Base-by-base conservation (phyloP, 2,329 filamentous ascomycete genomes). In the Fusarium liriodendri region DNA sequence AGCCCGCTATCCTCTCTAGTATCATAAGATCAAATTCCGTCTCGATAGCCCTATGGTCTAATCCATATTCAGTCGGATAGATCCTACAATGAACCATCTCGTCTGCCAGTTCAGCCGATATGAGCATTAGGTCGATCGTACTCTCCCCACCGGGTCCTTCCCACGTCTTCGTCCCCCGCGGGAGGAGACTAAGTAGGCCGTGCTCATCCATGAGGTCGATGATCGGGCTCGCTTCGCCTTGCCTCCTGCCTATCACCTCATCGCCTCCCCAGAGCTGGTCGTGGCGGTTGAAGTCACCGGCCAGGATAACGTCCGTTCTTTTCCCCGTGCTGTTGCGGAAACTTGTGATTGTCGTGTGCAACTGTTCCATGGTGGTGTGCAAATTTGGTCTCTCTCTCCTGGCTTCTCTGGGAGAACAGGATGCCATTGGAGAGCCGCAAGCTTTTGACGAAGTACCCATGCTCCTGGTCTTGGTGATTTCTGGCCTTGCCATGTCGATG, bases 201-300 rank as follows among this genome's bases (percentile, higher is more conserved):
- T 76, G 77, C 40, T 83, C 75, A 69, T 67, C 79, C 71, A 84
- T 84, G 5, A 84, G 71, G 59, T 83, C 71, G 57, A 84, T 79
- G 50, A 83, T 82, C 59, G 60, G 70, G 57, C 83, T 76, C 25
- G 76, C 82, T 76, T 84, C 79, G n/a, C 82, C 82, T 70, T 84
- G 72, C 63, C 79, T 78, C 22, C 38, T 47, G 16, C 52, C 20
- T 6, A 40, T 68, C 22, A 73, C 61, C 13, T 70, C 64, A 16
- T 73, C 70, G 29, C 70, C 76, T 67, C 70, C 73, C 76, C 50
- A 77, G 10, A 78, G 66, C 25, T 70, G 35, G 45, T 76, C 63
- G 18, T 75, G 47, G 9, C 66, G 60, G 33, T 47, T 47, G 6
- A 61, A 61, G n/a, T 61, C 58, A 1, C 58, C 40, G 4, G 13